Conservation (phyloP, 768 basidiomycete genomes). For the Botryobasidium botryosum region DNA sequence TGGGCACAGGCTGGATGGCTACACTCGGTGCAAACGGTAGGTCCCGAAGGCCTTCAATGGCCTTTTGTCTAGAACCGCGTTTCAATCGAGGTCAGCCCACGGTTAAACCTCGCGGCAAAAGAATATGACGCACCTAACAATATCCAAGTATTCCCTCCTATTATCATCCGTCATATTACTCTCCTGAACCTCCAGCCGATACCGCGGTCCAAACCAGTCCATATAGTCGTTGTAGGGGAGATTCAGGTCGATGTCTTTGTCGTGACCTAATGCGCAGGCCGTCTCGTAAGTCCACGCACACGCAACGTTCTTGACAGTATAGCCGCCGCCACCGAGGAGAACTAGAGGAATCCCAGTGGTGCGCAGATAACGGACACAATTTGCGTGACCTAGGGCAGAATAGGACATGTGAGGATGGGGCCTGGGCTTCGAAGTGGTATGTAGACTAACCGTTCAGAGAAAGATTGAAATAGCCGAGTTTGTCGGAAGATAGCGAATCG, state of each 20-base stretch:
- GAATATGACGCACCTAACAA: slow-evolving; percentile 40
- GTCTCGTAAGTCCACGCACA: slow-evolving; percentile 95
- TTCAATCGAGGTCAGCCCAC: slow-evolving; percentile 22
- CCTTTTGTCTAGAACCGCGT: slow-evolving; percentile 25
- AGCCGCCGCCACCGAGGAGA: slow-evolving; percentile 88
- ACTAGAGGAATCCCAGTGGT: slow-evolving; percentile 73
- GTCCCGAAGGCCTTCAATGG: slow-evolving; percentile 39
- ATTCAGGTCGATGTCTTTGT: slow-evolving; percentile 58
- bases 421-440: no score
- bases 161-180: slow-evolving; percentile 97
- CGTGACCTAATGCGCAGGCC: slow-evolving; percentile 79
- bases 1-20: slow-evolving; percentile 67
- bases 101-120: slow-evolving; percentile 13
- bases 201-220: slow-evolving; percentile 95
- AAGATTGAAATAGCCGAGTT: slow-evolving; percentile 89
- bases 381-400: no score
- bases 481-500: slow-evolving; percentile 89
- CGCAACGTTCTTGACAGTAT: slow-evolving; percentile 93
- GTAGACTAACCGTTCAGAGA: slow-evolving; percentile 92
- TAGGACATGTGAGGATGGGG: no score
- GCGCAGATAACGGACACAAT: slow-evolving; percentile 76
- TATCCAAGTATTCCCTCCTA: slow-evolving; percentile 59
- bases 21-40: slow-evolving; percentile 69
- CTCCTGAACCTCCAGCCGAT: slow-evolving; percentile 73
- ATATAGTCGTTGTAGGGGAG: slow-evolving; percentile 81